phyloP scores from a whole-genome alignment of 2,329 filamentous ascomycete species.

The Colletotrichum trifolii region DNA sequence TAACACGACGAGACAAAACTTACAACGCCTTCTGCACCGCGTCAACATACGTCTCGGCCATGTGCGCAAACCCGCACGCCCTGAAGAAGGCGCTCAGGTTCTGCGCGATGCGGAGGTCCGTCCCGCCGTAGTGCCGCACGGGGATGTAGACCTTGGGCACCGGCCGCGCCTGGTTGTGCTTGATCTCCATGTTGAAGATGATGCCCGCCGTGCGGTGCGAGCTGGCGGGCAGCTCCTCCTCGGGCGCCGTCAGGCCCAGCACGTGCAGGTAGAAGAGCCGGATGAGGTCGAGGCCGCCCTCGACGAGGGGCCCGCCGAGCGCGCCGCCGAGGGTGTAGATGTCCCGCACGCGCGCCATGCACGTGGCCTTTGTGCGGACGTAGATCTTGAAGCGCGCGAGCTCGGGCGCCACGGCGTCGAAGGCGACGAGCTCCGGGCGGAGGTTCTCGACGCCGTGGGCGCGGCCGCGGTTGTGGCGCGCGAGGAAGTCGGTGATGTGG shows the following conservation, averaged over 20 bases:
- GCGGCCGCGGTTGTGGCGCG: slow-evolving; percentile 17
- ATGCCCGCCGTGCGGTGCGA: slow-evolving; percentile 48
- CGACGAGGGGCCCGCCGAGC: slow-evolving; percentile 14
- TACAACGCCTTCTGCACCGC: slow-evolving; percentile 26
- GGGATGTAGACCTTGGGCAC: slow-evolving; percentile 48
- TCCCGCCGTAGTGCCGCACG: slow-evolving; percentile 46
- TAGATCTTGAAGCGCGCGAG: slow-evolving; percentile 52
- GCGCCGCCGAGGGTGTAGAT: slow-evolving; percentile 41
- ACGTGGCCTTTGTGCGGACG: slow-evolving; percentile 44
- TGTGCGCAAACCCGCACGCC: slow-evolving; percentile 4
- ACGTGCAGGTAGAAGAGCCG: slow-evolving; percentile 38
- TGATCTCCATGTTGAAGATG: slow-evolving; percentile 49
- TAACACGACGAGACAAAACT: neutral
- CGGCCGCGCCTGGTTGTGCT: slow-evolving; percentile 35
- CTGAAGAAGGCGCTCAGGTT: slow-evolving; percentile 26
- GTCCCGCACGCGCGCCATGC: slow-evolving; percentile 43
- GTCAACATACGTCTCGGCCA: slow-evolving; percentile 29
- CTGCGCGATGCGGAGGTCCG: slow-evolving; percentile 30
- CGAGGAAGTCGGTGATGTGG: slow-evolving; percentile 19
- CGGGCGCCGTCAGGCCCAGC: slow-evolving; percentile 32
- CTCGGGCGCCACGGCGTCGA: slow-evolving; percentile 44
- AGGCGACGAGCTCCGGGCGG: slow-evolving; percentile 43
- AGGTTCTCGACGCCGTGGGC: slow-evolving; percentile 10
- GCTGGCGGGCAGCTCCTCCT: slow-evolving; percentile 34
- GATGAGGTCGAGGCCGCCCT: slow-evolving; percentile 37